Evolutionary conservation across 768 basidiomycete genomes (phyloP).

Genomic region (Candolleomyces aberdarensis): DNA sequence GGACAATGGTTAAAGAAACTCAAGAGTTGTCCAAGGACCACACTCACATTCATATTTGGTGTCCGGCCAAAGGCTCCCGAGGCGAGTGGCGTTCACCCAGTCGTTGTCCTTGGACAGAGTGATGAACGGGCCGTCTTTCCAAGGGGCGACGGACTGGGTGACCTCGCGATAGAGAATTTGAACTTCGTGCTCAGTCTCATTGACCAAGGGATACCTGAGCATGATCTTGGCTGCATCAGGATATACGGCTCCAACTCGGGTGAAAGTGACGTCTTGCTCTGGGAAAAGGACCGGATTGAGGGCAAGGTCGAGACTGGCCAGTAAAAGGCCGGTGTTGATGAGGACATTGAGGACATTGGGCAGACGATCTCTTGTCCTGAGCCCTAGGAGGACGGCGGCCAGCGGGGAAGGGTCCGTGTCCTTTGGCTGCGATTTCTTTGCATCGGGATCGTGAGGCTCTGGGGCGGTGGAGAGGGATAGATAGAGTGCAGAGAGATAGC

Average conservation of each 20-base stretch:
- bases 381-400: slow-evolving; percentile 27
- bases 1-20: not conserved
- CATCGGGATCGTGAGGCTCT: not conserved
- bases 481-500: slow-evolving; percentile 22
- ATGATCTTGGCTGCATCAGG: slow-evolving; percentile 60
- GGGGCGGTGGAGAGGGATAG: slow-evolving; percentile 6
- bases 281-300: slow-evolving; percentile 53
- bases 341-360: slow-evolving; percentile 26
- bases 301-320: slow-evolving; percentile 47
- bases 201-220: slow-evolving; percentile 51
- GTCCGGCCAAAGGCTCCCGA: slow-evolving; percentile 63
- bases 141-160: slow-evolving; percentile 26
- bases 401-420: slow-evolving; percentile 8
- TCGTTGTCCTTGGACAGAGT: slow-evolving; percentile 43
- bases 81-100: slow-evolving; percentile 54
- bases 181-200: slow-evolving; percentile 27
- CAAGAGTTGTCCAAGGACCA: not conserved
- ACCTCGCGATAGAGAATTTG: slow-evolving; percentile 46
- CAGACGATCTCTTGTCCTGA: slow-evolving; percentile 30
- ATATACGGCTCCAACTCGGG: slow-evolving; percentile 68
- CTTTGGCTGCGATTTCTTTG: not conserved
- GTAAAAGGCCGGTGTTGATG: slow-evolving; percentile 31
- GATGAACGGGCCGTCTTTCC: slow-evolving; percentile 55
- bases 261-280: slow-evolving; percentile 55
- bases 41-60: slow-evolving; percentile 68